These are phyloP conservation scores for Aspergillus bombycis DNA, from an alignment of 2,329 filamentous ascomycete genomes.

Conservation along the genomic window DNA sequence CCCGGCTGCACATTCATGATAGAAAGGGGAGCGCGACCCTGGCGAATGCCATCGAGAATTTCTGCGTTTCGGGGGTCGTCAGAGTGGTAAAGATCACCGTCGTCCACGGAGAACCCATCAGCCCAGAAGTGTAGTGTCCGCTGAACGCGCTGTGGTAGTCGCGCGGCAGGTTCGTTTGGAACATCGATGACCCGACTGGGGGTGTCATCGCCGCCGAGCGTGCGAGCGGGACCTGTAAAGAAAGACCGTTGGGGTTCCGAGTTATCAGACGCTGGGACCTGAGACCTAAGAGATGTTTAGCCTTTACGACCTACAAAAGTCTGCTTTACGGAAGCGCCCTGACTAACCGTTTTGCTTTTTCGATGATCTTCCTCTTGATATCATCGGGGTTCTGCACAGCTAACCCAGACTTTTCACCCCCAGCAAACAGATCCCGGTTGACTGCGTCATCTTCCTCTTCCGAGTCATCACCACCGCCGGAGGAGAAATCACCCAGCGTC, in stretches of 20 bases:
- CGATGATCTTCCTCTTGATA: conserved; percentile 54
- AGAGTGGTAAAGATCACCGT: conserved; percentile 64
- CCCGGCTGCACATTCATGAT: conserved; percentile 65
- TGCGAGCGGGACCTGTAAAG: conserved; percentile 65
- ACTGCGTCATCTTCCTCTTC: conserved; percentile 58
- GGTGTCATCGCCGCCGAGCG: conserved; percentile 67
- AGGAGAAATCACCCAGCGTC: conserved; percentile 49
- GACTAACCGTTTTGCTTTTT: conserved; percentile 46
- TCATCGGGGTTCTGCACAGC: conserved; percentile 68
- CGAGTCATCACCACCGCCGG: conserved; percentile 41
- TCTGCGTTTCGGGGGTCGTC: conserved; percentile 65
- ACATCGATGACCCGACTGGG: conserved; percentile 61
- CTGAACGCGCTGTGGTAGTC: conserved; percentile 55
- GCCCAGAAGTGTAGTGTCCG: conserved; percentile 67
- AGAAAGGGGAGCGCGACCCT: conserved; percentile 63
- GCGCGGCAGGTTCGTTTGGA: conserved; percentile 47
- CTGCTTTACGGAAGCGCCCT: conserved; percentile 11
- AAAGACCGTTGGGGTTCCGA: conserved; percentile 45
- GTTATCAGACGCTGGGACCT: conserved; percentile 45
- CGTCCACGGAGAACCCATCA: conserved; percentile 68
- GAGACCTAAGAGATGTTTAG: conserved; percentile 29
- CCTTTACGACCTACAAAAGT: background rate
- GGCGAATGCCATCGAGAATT: conserved; percentile 65
- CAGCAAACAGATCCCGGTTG: conserved; percentile 63
- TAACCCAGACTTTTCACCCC: conserved; percentile 69